Conservation (phyloP, 148 eudicot genomes). For the Limonium bicolor region DNA sequence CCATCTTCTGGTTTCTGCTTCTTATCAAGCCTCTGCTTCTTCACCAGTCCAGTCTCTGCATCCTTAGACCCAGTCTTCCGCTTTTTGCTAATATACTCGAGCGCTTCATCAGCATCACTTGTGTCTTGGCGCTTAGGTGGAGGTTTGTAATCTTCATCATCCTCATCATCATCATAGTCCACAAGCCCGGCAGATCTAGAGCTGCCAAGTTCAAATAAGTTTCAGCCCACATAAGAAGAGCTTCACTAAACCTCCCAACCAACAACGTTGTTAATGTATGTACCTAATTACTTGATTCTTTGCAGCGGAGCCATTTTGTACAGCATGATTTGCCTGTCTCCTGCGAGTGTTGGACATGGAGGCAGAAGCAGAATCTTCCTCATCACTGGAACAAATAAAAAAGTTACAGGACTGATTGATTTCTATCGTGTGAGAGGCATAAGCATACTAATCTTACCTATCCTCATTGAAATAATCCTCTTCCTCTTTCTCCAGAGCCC, state of each 20-base stretch:
- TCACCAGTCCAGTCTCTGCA: slow-evolving; percentile 47
- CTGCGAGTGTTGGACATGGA: slow-evolving; percentile 19
- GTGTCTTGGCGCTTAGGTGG: slow-evolving; percentile 57
- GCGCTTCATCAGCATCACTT: slow-evolving; percentile 49
- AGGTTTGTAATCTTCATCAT: slow-evolving; percentile 85
- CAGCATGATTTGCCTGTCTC: slow-evolving; percentile 21
- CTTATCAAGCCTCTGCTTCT: slow-evolving; percentile 40
- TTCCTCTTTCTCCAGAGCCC: slow-evolving; percentile 93
- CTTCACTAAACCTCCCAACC: neutral
- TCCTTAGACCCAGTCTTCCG: slow-evolving; percentile 36
- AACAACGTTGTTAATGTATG: neutral
- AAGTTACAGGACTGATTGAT: neutral
- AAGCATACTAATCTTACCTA: slow-evolving; percentile 26
- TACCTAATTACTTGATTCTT: slow-evolving; percentile 44
- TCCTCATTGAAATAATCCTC: slow-evolving; percentile 95
- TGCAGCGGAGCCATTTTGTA: slow-evolving; percentile 51
- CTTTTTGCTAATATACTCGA: slow-evolving; percentile 42
- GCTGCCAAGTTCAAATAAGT: slow-evolving; percentile 10
- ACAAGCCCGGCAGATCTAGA: slow-evolving; percentile 67
- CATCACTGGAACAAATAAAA: slow-evolving; percentile 45
- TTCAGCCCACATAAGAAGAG: neutral
- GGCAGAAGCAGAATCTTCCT: slow-evolving; percentile 90
- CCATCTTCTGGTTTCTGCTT: slow-evolving; percentile 37
- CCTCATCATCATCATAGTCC: slow-evolving; percentile 94
- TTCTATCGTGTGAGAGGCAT: neutral